These are phyloP conservation scores for Citrus australasica DNA, from an alignment of 345 rosid genomes.

Conservation along the genomic window DNA sequence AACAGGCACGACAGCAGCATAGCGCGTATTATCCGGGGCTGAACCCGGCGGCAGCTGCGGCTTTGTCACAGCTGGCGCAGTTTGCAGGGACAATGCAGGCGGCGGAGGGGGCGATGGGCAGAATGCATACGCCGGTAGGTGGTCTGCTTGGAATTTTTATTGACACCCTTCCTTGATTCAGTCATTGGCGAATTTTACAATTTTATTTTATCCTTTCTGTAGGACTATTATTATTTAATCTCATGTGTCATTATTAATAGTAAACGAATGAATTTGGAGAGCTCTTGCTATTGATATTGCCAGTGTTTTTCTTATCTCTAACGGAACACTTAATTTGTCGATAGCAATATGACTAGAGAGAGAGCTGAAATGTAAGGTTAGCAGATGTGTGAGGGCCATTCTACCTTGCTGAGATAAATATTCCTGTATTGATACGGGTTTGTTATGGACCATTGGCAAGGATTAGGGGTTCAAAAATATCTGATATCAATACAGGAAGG, in stretches of 20 bases:
- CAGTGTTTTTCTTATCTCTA: background rate
- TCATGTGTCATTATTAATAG: background rate
- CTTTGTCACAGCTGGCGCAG: conserved; percentile 23
- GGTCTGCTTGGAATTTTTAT: background rate
- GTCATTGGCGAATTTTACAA: background rate
- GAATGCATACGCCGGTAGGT: conserved; percentile 21
- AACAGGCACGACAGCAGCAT: background rate
- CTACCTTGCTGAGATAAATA: background rate
- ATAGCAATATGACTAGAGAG: background rate
- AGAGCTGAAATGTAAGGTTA: background rate
- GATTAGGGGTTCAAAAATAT: background rate
- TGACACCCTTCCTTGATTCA: background rate
- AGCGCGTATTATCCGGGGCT: conserved; percentile 2
- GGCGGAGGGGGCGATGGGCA: conserved; percentile 11
- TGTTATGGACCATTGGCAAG: background rate
- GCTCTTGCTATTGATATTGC: background rate
- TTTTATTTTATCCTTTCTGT: no score
- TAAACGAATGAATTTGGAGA: background rate
- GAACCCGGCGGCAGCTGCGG: no score
- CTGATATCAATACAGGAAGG: background rate
- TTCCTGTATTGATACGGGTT: background rate
- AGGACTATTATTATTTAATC: no score
- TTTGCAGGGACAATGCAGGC: no score
- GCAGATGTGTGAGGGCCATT: background rate
- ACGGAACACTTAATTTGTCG: background rate